These are phyloP conservation scores for Chalciporus piperatus DNA, from an alignment of 768 basidiomycete species.

Conservation along the genomic window DNA sequence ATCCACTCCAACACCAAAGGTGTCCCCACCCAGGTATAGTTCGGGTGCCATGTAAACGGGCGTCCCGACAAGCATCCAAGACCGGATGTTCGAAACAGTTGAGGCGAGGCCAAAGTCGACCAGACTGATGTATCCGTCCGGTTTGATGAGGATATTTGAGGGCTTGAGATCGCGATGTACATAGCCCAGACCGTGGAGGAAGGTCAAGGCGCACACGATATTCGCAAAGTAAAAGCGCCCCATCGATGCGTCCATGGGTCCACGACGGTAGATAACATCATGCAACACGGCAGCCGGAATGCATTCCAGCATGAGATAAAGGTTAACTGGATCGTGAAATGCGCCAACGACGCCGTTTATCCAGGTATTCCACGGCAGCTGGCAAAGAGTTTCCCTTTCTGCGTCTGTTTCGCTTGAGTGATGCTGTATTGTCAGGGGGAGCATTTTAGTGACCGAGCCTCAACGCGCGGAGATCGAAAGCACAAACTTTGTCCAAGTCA, in stretches of 20 bases:
- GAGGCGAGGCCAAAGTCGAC: constrained; percentile 50
- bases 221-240: constrained; percentile 56
- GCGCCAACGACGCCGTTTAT: constrained; percentile 43
- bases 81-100: constrained; percentile 7
- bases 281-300: constrained; percentile 45
- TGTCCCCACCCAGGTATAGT: constrained; percentile 22
- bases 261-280: constrained; percentile 31
- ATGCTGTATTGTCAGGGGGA: constrained; percentile 13
- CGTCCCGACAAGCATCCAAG: constrained; percentile 43
- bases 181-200: constrained; percentile 43
- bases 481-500: constrained; percentile 29
- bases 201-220: constrained; percentile 47
- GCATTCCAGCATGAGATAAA: constrained; percentile 53
- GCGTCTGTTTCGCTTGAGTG: constrained; percentile 32
- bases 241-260: constrained; percentile 30
- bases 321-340: constrained; percentile 45
- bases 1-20: constrained; percentile 39
- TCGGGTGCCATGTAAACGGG: constrained; percentile 52
- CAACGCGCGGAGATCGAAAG: not conserved
- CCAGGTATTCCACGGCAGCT: constrained; percentile 55
- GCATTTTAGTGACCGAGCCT: too few relatives aligned
- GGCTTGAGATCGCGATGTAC: constrained; percentile 59
- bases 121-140: constrained; percentile 53
- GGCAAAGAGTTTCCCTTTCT: constrained; percentile 42
- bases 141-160: constrained; percentile 52